These are phyloP conservation scores for Sporothrix sp. DNA, from an alignment of 2,329 filamentous ascomycete species.

Conservation along the genomic window DNA sequence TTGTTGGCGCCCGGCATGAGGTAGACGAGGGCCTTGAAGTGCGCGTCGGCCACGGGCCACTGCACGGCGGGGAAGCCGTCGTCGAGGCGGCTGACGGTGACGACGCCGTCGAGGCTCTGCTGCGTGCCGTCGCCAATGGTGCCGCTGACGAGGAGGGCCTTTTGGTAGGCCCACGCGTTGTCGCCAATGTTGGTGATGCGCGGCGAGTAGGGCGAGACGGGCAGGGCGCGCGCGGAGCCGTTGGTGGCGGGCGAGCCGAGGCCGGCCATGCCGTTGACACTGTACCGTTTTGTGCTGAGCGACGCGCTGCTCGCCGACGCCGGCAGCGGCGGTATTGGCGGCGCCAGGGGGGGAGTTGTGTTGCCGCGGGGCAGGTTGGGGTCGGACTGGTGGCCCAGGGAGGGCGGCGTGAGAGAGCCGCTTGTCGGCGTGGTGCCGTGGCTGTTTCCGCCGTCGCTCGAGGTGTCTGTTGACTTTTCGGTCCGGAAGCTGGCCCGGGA, in stretches of 20 bases:
- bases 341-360: conserved; percentile 23
- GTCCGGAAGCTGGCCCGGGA: conserved; percentile 66
- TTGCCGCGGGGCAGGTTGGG: conserved; percentile 47
- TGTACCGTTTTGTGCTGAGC: conserved; percentile 43
- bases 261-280: conserved; percentile 54
- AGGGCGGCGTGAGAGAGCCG: conserved; percentile 66
- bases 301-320: conserved; percentile 5
- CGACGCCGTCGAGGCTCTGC: conserved; percentile 62
- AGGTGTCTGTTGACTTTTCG: conserved; percentile 48
- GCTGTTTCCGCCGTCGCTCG: conserved; percentile 50
- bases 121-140: conserved; percentile 64
- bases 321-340: conserved; percentile 28
- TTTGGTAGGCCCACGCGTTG: conserved; percentile 86
- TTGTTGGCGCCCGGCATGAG: conserved; percentile 86
- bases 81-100: conserved; percentile 74
- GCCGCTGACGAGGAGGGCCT: conserved; percentile 72
- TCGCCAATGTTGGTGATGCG: conserved; percentile 69
- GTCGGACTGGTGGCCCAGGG: conserved; percentile 52
- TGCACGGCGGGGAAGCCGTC: conserved; percentile 71
- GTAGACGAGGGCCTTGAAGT: conserved; percentile 87
- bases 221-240: conserved; percentile 45
- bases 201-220: conserved; percentile 71
- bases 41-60: conserved; percentile 82
- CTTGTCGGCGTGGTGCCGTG: conserved; percentile 53
- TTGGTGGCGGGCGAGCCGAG: conserved; percentile 45